Percentiles rank a stretch among this genome's conserved stretches.
These are phyloP conservation scores for Arachis monticola DNA, from an alignment of 331 rosid species.

Conservation along the genomic window DNA sequence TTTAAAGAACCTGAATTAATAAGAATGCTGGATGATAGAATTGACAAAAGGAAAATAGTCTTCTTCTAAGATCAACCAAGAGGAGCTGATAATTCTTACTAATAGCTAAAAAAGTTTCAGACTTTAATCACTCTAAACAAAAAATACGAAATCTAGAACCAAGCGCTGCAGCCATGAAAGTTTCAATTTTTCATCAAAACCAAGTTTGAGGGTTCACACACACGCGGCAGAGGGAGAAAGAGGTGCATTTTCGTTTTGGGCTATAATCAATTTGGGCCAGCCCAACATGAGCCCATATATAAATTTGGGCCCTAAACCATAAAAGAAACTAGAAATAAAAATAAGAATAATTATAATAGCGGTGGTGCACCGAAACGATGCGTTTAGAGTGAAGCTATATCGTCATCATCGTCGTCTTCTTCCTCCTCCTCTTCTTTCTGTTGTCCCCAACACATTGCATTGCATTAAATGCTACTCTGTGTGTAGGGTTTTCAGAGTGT, in stretches of 20 bases:
- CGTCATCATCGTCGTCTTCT: background rate
- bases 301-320: background rate
- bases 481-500: background rate
- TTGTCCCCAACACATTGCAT: too few relatives aligned
- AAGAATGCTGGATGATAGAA: too few relatives aligned
- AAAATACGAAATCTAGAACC: constrained; percentile 11
- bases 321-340: too few relatives aligned
- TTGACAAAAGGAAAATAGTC: too few relatives aligned
- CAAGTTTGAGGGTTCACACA: background rate
- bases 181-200: background rate
- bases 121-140: background rate
- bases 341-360: background rate
- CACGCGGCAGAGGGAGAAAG: background rate
- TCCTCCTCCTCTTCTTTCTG: background rate
- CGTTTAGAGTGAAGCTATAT: background rate
- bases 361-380: background rate
- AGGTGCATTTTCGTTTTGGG: background rate
- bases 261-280: background rate
- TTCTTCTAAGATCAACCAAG: too few relatives aligned
- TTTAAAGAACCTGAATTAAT: too few relatives aligned
- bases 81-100: too few relatives aligned
- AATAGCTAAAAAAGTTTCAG: background rate
- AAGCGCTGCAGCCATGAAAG: constrained; percentile 32
- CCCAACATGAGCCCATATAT: background rate
- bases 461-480: background rate